A percentile compares a stretch with the other conserved stretches of the same genome.
phyloP scores from a whole-genome alignment of 352 stramenopile species.

The Pythium brassicae region DNA sequence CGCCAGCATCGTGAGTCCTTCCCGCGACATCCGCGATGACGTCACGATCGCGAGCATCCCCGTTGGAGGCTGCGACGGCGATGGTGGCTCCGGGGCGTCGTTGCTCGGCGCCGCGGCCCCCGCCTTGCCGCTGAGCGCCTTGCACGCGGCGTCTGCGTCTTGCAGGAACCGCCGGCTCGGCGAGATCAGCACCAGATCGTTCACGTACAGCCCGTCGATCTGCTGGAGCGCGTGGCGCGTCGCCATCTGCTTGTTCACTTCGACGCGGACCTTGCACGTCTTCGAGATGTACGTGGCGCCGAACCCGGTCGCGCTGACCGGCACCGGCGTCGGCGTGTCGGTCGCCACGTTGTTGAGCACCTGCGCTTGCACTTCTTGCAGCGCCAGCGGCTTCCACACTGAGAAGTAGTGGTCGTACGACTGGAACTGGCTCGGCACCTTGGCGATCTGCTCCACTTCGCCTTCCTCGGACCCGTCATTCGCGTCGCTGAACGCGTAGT shows the following conservation, averaged over 20 bases:
- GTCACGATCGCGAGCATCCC: constrained; percentile 75
- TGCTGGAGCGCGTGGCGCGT: constrained; percentile 21
- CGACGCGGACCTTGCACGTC: constrained; percentile 67
- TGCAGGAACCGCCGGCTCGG: constrained; percentile 50
- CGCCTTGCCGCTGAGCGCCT: background rate
- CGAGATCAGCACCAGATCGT: constrained; percentile 78
- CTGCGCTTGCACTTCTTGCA: constrained; percentile 88
- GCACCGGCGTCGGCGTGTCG: constrained; percentile 43
- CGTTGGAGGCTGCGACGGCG: constrained; percentile 15
- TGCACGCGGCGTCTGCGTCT: constrained; percentile 19
- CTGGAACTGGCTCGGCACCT: constrained; percentile 79
- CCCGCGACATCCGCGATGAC: constrained; percentile 60
- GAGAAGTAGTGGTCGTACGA: constrained; percentile 88
- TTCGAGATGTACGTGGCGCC: constrained; percentile 55
- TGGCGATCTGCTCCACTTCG: constrained; percentile 48
- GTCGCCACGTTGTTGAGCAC: constrained; percentile 76
- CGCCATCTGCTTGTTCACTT: constrained; percentile 41
- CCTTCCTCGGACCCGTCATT: constrained; percentile 76
- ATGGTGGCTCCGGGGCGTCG: no score
- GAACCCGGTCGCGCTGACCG: constrained; percentile 40
- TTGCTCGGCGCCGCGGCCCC: constrained; percentile 9
- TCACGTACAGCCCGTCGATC: constrained; percentile 54
- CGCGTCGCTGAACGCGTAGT: constrained; percentile 34
- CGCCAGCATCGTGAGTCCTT: constrained; percentile 69
- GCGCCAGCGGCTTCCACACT: constrained; percentile 81